Base-by-base conservation (phyloP, 768 basidiomycete species). In the Porpolomopsis calyptriformis region DNA sequence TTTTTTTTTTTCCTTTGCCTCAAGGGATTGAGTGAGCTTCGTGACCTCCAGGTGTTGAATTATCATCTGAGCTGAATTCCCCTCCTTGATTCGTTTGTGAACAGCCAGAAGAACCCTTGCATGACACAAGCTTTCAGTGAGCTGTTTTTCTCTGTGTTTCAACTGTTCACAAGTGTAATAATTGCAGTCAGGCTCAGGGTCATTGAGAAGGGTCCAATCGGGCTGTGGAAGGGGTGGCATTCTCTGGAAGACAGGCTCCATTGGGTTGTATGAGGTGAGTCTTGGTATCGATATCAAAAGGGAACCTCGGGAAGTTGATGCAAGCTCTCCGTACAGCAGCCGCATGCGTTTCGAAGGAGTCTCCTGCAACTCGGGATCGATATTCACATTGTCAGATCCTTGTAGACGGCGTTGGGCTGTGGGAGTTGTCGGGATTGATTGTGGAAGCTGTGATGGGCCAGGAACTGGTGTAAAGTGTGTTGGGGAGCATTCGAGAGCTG, bases 271-370 rank as follows among this genome's bases (percentile, higher is more conserved):
- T n/a, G 46, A 53, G 22, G 48, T 54, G 33, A 52, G 34, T 27
- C 19, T 20, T 1, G 29, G 26, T 25, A 51, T 49, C 3, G 50
- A 55, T 5, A 61, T 38, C 2, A 61, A 52, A 31, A 54, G 55
- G 12, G 50, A 55, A 3, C 56, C 54, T 2, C 56, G 53, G 19
- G 45, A 42, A 26, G 57, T 61, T 16, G 37, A 14, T 14, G 46
- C 45, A 8, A 62, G 31, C 2, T 39, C 22, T 5, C 47, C 48
- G 22, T 49, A 50, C 35, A 60, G 39, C 2, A 49, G 12, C n/a
- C 53, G 52, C 43, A 58, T 57, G 10, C 49, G 38, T 43, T 63
- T 60, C 0, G 53, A 53, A 46, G 59, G 61, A 1, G 29, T 31
- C n/a, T n/a, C n/a, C 29, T 31, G 29, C 7, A 31, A 14, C 7